Evolutionary conservation across 108 stramenopile genomes (phyloP), one percentile per base, ranked within the genome.

Genomic region (Fistulifera pelliculosa): DNA sequence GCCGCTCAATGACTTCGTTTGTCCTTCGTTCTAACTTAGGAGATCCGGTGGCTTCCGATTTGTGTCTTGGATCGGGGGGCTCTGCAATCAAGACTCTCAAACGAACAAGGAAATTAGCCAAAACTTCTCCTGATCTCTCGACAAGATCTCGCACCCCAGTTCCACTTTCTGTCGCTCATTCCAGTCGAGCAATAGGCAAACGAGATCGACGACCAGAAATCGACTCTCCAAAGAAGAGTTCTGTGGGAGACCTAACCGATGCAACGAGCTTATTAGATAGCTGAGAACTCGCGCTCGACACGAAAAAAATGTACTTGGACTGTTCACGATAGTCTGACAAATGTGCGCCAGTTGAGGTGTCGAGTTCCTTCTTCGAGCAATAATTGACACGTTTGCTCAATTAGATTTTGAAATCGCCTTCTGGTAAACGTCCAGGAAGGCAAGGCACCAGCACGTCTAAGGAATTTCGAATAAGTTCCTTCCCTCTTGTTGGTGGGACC

Each of bases 311-410:
- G 90, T 55, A 6, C 62, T 43, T 1, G 79, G 74, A 60, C 94
- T 83, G 38, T 72, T 56, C 14, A 87, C 82, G 26, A 98, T 71
- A 17, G 74, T 68, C 40, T 81, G 81, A 87, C 90, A 94, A 27
- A 96, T 69, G 74, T 96, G 94, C 10, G 83, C 81, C 16, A 96
- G 81, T 58, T 93, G 97, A 28, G 87, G 82, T 0, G 85, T 54
- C 87, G 82, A 54, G 87, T 91, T 8, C 77, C 76, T 71, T 97
- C 98, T 76, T 98, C 96, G 49, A 80, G 79, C 71, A 96, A 80
- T 21, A 98, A 60, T 63, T 89, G 79, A 39, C 70, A 72, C 14
- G 94, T 94, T 63, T 76, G 85, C 25, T 90, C 87, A 24, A 94
- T 74, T 0, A 70, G 73, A 49, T 70, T 78, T 74, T 64, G 22